phyloP scores from a whole-genome alignment of 1,284 basidiomycete species.

The Ceratobasidium theobromae region DNA sequence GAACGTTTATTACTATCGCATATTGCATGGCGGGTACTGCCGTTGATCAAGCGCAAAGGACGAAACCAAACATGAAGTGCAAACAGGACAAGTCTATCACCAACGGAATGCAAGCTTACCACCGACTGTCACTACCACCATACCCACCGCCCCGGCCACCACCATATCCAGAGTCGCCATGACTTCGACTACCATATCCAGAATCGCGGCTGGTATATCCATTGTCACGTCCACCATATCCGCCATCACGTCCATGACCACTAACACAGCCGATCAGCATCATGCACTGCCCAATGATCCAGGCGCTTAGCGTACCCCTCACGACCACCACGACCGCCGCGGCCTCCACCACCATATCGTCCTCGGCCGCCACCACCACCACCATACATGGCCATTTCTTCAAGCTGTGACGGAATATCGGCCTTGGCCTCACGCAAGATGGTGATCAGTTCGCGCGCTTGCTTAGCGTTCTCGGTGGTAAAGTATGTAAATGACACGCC shows the following conservation, averaged over 20 bases:
- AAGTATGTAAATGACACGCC: slow-evolving; percentile 96
- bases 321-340: slow-evolving; percentile 40
- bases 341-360: slow-evolving; percentile 43
- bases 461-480: slow-evolving; percentile 92
- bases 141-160: slow-evolving; percentile 45
- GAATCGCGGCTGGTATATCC: slow-evolving; percentile 56
- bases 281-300: background rate
- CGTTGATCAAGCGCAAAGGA: background rate
- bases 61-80: background rate
- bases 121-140: slow-evolving; percentile 40
- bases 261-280: slow-evolving; percentile 23
- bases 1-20: background rate
- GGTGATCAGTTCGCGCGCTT: slow-evolving; percentile 85
- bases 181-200: slow-evolving; percentile 44
- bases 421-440: slow-evolving; percentile 93
- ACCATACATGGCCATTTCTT: slow-evolving; percentile 90
- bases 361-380: slow-evolving; percentile 53
- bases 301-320: slow-evolving; percentile 14
- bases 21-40: slow-evolving; percentile 7
- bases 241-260: slow-evolving; percentile 37
- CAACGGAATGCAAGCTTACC: slow-evolving; percentile 33
- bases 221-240: slow-evolving; percentile 55
- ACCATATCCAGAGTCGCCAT: slow-evolving; percentile 52
- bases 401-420: slow-evolving; percentile 82
- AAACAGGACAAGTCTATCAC: background rate